Evolutionary conservation across 495 filamentous ascomycete genomes (phyloP), one percentile per base, ranked within the genome.

Genomic region (Penicillium alfredii): DNA sequence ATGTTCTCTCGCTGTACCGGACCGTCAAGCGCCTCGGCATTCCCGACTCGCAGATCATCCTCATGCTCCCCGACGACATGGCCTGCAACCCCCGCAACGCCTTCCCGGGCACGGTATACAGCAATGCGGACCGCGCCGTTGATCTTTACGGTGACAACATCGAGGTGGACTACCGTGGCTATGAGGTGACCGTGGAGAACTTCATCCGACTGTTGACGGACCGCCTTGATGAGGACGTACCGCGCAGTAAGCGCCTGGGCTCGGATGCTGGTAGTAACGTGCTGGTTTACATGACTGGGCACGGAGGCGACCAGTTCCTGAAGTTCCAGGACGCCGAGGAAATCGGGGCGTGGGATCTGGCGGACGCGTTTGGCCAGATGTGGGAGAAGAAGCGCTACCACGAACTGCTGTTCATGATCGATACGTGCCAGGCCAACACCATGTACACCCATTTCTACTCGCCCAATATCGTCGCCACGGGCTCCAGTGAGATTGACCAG

Each of bases 41-140:
- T 48, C 92, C 92, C 30, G 92, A 98, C 62, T 95, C 88, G 12
- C 93, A 98, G 55, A 98, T 98, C 62, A 96, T 98, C 59, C 80
- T 98, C 40, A 97, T 98, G 92, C 80, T 98, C 8, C 92, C 93
- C 15, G 92, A 98, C 66, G 92, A 98, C 67, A 96, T 98, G 83
- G 92, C 92, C 26, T 98, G 92, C 72, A 98, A 98, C 64, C 93
- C 92, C 8, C 88, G 92, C 47, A 98, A 98, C 54, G 86, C 87
- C 28, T 98, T 98, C 60, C 87, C 92, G 0, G 92, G 92, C 38
- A 96, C 89, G 29, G 92, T 98, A 24, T 98, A 94, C 77, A 96
- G 90, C 66, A 96, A 97, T 55, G 88, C 90, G 26, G 88, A 95
- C 62, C 86, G 93, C 35, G 88, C 84, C 4, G 81, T 97, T 22